Evolutionary conservation across 2,329 filamentous ascomycete species (phyloP).

Genomic region (Macrophomina pseudophaseolina): DNA sequence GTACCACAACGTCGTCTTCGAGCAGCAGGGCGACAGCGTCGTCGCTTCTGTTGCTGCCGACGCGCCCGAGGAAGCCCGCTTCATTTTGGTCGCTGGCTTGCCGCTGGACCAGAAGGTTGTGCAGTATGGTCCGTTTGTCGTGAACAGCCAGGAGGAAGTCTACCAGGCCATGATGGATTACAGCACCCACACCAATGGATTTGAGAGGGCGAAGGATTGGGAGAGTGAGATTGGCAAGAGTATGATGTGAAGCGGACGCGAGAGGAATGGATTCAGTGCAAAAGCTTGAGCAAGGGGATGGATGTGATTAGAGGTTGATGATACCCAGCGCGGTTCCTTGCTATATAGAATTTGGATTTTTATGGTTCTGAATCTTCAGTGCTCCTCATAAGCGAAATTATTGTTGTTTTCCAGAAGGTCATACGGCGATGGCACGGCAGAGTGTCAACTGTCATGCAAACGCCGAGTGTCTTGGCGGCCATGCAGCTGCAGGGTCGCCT

Average conservation of each 20-base stretch:
- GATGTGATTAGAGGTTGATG: neutral
- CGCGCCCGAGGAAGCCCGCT: conserved; percentile 63
- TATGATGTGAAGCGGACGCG: conserved; percentile 52
- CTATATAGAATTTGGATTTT: neutral
- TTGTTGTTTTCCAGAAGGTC: too few relatives aligned
- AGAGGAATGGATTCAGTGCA: neutral
- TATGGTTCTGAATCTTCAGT: too few relatives aligned
- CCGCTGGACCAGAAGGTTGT: conserved; percentile 63
- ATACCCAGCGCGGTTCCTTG: neutral
- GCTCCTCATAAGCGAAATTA: too few relatives aligned
- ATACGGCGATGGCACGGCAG: too few relatives aligned
- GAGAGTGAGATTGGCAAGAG: conserved; percentile 84
- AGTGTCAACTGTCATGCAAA: too few relatives aligned
- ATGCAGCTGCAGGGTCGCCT: too few relatives aligned
- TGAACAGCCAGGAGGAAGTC: conserved; percentile 82
- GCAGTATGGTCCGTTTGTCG: conserved; percentile 47
- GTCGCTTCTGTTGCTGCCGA: conserved; percentile 70
- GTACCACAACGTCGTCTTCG: conserved; percentile 90
- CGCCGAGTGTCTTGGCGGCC: too few relatives aligned
- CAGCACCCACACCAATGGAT: conserved; percentile 40
- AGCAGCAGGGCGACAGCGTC: conserved; percentile 76
- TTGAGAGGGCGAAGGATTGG: conserved; percentile 58
- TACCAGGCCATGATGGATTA: conserved; percentile 70
- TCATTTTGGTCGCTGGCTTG: conserved; percentile 77
- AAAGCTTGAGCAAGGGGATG: neutral